Conservation (phyloP, 768 basidiomycete genomes). For the Cyclocybe aegerita region DNA sequence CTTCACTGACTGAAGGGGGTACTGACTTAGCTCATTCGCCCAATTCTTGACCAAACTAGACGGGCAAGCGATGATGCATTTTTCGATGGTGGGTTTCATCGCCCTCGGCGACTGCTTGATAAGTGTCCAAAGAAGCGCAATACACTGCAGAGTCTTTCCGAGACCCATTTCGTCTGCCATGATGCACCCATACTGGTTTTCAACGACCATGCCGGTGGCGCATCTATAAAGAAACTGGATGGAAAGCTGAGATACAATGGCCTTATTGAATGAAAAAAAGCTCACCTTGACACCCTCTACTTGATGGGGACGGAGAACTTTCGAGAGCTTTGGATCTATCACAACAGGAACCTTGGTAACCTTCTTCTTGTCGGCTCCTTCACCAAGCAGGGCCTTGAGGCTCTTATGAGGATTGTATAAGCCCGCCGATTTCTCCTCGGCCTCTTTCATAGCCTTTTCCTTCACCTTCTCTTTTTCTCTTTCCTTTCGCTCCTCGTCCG, state of each 20-base stretch:
- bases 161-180: constrained; percentile 99
- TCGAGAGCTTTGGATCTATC: constrained; percentile 85
- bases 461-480: constrained; percentile 74
- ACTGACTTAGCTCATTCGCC: constrained; percentile 91
- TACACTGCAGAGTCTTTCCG: constrained; percentile 96
- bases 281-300: constrained; percentile 95
- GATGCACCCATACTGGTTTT: constrained; percentile 92
- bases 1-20: background rate
- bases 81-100: constrained; percentile 87
- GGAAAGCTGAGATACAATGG: constrained; percentile 2
- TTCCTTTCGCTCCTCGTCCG: constrained; percentile 79
- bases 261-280: constrained; percentile 2
- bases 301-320: constrained; percentile 95
- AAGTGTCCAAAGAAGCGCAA: constrained; percentile 92
- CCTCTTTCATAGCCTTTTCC: constrained; percentile 60
- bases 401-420: constrained; percentile 93
- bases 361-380: constrained; percentile 62
- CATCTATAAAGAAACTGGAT: constrained; percentile 91
- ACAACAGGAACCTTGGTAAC: constrained; percentile 90
- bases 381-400: constrained; percentile 73
- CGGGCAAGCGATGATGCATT: constrained; percentile 96
- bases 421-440: constrained; percentile 66
- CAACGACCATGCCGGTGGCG: constrained; percentile 89
- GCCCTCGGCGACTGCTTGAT: constrained; percentile 92
- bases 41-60: constrained; percentile 97